A percentile compares a stretch with the other conserved stretches of the same genome.
Evolutionary conservation across 768 basidiomycete species (phyloP).

Genomic region (Mycena pura): DNA sequence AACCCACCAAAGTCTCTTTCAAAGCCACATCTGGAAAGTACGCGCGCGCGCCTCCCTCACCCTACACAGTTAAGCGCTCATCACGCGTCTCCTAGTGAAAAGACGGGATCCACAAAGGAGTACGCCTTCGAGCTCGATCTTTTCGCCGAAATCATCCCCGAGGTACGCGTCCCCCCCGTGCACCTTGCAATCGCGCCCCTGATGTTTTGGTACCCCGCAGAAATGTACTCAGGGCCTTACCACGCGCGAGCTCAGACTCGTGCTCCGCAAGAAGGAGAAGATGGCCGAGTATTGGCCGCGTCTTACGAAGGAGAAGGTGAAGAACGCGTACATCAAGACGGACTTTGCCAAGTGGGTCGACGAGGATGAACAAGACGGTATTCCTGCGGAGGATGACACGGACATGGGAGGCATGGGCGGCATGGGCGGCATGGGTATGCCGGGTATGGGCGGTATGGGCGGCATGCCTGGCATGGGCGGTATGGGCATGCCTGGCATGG

Average conservation of each 20-base stretch:
- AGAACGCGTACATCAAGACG: constrained; percentile 86
- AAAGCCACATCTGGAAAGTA: constrained; percentile 72
- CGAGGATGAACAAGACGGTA: constrained; percentile 93
- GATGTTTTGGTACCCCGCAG: constrained; percentile 38
- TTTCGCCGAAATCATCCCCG: constrained; percentile 75
- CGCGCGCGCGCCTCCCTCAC: constrained; percentile 22
- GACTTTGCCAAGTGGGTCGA: constrained; percentile 97
- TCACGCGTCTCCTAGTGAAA: constrained; percentile 17
- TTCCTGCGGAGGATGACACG: constrained; percentile 47
- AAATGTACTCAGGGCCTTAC: constrained; percentile 65
- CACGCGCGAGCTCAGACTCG: constrained; percentile 68
- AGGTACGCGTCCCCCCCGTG: constrained; percentile 54
- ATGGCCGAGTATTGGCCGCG: constrained; percentile 90
- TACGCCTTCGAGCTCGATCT: constrained; percentile 82
- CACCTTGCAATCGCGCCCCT: neutral
- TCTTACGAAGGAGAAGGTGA: constrained; percentile 87
- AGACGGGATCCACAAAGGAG: constrained; percentile 57
- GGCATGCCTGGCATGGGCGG: constrained; percentile 27
- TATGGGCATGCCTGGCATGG: constrained; percentile 40
- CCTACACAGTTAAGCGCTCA: constrained; percentile 18
- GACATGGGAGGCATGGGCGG: constrained; percentile 54
- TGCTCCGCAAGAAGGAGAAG: constrained; percentile 82
- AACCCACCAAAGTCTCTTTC: constrained; percentile 64
- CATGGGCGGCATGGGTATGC: constrained; percentile 42
- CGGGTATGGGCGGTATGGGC: constrained; percentile 25